Evolutionary conservation across 2,329 filamentous ascomycete genomes (phyloP), one percentile per base, ranked within the genome.

Genomic region (Diaporthe humulicola): DNA sequence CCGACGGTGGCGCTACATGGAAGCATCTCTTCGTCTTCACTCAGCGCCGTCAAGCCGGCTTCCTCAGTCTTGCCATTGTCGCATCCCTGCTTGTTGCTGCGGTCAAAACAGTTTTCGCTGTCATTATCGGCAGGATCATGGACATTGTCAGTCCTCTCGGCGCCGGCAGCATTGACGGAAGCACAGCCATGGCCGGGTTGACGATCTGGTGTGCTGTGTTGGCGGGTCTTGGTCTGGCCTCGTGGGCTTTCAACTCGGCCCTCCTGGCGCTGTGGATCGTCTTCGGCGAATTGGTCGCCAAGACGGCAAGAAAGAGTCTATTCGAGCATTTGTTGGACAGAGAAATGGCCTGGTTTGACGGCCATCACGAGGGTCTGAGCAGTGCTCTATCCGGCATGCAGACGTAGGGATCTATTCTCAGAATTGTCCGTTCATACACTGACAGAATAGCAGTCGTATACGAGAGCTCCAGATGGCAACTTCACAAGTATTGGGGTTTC

Each of bases 271-370:
- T 90, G 0, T 98, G 96, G 92, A 86, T 96, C 40, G 81, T 89
- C 0, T 97, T 97, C 81, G 94, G 96, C 19, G 96, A 98, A 82
- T 79, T 95, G 2, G 95, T 98, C 78, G 95, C 93, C 0, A 90
- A 89, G 42, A 90, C 84, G 61, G 92, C 91, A 9, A 90, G 95
- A 7, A 85, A 88, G 22, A 85, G 84, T 7, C 83, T 97, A 3
- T 98, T 98, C 80, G 79, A 85, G 1, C 89, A 89, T 2, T 85
- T 98, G 48, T 81, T 98, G n/a, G 84, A 86, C 8, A 95, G 93
- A 80, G 91, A 96, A 17, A 90, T 97, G 81, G 87, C 88, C 60
- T 98, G 96, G 95, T 98, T 94, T 80, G 95, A 98, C 81, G 86
- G 88, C 25, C 89, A 92, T 70, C 86, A 90, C 50, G 91, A 94